Conservation (phyloP, 352 stramenopile species). For the Thraustochytrium sp. region DNA sequence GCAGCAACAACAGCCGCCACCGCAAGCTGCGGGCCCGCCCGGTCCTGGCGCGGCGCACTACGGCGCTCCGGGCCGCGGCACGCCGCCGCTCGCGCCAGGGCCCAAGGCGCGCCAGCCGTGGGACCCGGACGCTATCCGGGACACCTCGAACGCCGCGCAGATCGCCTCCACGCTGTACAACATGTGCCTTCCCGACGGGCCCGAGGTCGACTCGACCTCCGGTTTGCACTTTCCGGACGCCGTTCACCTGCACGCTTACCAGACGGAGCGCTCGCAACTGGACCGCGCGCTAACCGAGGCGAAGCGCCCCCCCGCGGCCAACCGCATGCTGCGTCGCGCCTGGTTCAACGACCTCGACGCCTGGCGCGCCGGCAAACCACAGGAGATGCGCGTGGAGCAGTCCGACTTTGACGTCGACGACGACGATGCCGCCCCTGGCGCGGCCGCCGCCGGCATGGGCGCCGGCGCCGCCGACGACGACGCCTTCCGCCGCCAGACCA, state of each 20-base stretch:
- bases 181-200: not conserved
- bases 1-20: not conserved
- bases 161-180: not conserved
- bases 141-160: not conserved
- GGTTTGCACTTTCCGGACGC: not conserved
- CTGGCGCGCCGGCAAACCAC: not conserved
- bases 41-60: no score
- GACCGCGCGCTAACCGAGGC: not conserved
- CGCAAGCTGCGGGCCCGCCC: not conserved
- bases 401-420: constrained; percentile 7
- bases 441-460: not conserved
- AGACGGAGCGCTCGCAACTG: not conserved
- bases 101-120: not conserved
- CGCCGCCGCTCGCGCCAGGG: not conserved
- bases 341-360: constrained; percentile 20
- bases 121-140: not conserved
- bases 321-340: not conserved
- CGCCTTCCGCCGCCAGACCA: not conserved
- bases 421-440: not conserved
- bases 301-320: not conserved
- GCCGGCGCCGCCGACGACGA: not conserved
- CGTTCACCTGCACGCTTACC: not conserved
- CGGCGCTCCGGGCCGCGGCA: no score
- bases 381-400: not conserved
- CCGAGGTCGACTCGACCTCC: not conserved